Conservation (phyloP, 352 stramenopile species). For the Globisporangium lucens region DNA sequence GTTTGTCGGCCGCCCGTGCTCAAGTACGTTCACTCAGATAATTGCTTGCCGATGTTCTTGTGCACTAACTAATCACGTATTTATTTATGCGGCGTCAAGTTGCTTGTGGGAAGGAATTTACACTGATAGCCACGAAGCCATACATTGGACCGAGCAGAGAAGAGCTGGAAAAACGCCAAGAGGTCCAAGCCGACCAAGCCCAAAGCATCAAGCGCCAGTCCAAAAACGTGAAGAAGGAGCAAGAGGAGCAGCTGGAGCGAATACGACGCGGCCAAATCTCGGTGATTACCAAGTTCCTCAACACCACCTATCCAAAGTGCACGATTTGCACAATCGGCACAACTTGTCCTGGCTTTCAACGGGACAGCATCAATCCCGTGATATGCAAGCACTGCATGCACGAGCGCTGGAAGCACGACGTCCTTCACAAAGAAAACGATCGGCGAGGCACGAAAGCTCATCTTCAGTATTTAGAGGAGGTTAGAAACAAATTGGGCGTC, state of each 20-base stretch:
- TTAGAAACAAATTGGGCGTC: constrained; percentile 52
- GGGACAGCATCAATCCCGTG: constrained; percentile 58
- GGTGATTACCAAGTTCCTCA: constrained; percentile 45
- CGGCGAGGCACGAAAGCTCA: constrained; percentile 24
- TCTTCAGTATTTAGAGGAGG: constrained; percentile 46
- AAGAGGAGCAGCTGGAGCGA: constrained; percentile 32
- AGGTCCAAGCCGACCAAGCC: constrained; percentile 35
- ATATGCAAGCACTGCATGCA: constrained; percentile 80
- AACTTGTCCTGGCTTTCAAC: constrained; percentile 74
- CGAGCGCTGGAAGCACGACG: constrained; percentile 62
- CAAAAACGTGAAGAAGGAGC: constrained; percentile 42
- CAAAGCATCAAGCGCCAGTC: constrained; percentile 50
- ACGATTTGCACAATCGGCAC: constrained; percentile 59
- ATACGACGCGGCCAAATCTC: constrained; percentile 47
- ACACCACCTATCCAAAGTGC: constrained; percentile 59
- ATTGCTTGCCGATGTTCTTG: background rate
- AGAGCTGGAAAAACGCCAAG: constrained; percentile 45
- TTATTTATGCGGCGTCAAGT: constrained; percentile 33
- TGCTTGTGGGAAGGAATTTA: constrained; percentile 91
- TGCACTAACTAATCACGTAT: background rate
- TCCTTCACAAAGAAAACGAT: constrained; percentile 36
- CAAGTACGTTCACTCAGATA: constrained; percentile 33
- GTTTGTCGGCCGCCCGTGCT: constrained; percentile 70
- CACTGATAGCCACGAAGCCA: constrained; percentile 89
- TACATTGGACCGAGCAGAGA: constrained; percentile 88